These are phyloP conservation scores for Aspergillus olivimuriae DNA, from an alignment of 495 filamentous ascomycete species.

Conservation along the genomic window DNA sequence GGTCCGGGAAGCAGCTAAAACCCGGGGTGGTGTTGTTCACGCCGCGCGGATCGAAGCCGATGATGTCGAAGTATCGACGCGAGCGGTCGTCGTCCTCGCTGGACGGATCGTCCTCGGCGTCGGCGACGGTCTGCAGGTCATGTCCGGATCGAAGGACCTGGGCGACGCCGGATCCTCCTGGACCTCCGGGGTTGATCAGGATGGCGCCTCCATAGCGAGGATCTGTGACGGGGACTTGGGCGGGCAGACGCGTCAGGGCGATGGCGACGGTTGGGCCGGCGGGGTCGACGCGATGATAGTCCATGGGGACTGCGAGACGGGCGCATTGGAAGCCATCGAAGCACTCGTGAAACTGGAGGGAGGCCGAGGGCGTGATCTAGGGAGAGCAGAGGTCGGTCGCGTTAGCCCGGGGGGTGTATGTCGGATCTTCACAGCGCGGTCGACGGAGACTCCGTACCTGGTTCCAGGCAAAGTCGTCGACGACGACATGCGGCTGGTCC, in stretches of 20 bases:
- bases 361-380: constrained; percentile 23
- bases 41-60: constrained; percentile 52
- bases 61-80: constrained; percentile 46
- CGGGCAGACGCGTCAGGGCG: constrained; percentile 46
- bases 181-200: constrained; percentile 45
- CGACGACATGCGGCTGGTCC: no score
- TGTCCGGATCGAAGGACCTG: constrained; percentile 30
- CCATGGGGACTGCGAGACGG: constrained; percentile 52
- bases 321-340: constrained; percentile 46
- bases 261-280: constrained; percentile 37
- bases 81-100: background rate
- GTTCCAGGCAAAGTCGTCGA: constrained; percentile 21
- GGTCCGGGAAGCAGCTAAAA: constrained; percentile 42
- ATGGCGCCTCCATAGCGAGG: constrained; percentile 40
- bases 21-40: constrained; percentile 44
- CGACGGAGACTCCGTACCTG: constrained; percentile 8
- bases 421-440: no score
- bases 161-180: constrained; percentile 42
- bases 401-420: no score
- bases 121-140: constrained; percentile 37
- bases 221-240: constrained; percentile 38
- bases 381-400: background rate
- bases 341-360: constrained; percentile 33
- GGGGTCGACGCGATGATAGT: constrained; percentile 39
- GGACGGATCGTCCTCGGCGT: constrained; percentile 26